Base-by-base conservation (phyloP, 2,329 filamentous ascomycete genomes). In the Remersonia thermophila region DNA sequence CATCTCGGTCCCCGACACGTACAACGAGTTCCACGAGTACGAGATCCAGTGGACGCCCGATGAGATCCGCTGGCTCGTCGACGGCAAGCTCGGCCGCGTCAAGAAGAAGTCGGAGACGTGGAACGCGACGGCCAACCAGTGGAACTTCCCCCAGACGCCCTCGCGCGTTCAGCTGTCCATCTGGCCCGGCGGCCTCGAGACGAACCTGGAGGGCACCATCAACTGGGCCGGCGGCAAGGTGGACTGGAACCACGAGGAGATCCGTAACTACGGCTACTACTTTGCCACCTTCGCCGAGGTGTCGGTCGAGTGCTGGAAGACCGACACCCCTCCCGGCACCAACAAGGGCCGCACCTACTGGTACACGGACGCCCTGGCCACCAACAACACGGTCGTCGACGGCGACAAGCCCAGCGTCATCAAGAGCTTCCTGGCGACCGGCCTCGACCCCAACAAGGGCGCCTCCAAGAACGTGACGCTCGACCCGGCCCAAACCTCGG, bases 21-120 rank as follows among this genome's bases (percentile, higher is more conserved):
- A 81, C 55, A 57, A 69, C 37, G 76, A 86, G 49, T 84, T 70
- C 57, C 91, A 98, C 66, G 80, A 80, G 27, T 98, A 96, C 62
- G 84, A 89, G 56, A 81, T 98, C 53, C 77, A 85, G 57, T 98
- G 91, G 91, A 81, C 78, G 3, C 83, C 85, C 10, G 89, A 96
- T 46, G 61, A 71, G 45, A 79, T 96, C 47, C 80, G 76, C 39
- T 98, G 91, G 91, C 71, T 74, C 40, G 71, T 98, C 33, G 86
- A 98, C 55, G 89, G 85, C 54, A 65, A 80, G 37, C 68, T 78
- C 18, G 73, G 80, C 45, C 84, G 91, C 42, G 80, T 73, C 16
- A 67, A 85, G 56, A 69, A 86, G 56, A 78, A 80, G 55, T 67
- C 71, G 12, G 74, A 85, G 27, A 96, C 91, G 10, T 96, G 80